Evolutionary conservation across 192 early-diverging fungal species (phyloP).

Genomic region (Pecoramyces ruminantium): DNA sequence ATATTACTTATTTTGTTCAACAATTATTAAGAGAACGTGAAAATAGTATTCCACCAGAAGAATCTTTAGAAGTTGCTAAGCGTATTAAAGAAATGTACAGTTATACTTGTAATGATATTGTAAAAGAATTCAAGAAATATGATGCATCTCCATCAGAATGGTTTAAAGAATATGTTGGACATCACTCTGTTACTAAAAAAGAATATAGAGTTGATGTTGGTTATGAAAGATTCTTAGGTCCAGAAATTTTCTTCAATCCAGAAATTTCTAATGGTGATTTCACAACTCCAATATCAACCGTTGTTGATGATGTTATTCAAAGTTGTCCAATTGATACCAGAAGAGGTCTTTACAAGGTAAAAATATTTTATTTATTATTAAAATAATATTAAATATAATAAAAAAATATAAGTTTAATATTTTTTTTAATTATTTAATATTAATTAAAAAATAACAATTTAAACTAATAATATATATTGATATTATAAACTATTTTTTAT

Average conservation of each 20-base stretch:
- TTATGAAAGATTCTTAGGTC: constrained; percentile 96
- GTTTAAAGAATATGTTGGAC: constrained; percentile 70
- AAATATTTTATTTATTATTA: background rate
- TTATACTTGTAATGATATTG: constrained; percentile 93
- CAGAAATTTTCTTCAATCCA: constrained; percentile 98
- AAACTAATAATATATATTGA: no score
- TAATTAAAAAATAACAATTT: no score
- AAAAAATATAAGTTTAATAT: no score
- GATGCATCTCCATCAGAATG: constrained; percentile 77
- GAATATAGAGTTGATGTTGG: constrained; percentile 90
- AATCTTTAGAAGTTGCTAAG: constrained; percentile 86
- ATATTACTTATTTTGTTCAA: constrained; percentile 95
- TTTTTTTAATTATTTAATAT: no score
- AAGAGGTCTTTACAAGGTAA: constrained; percentile 83
- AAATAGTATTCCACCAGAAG: constrained; percentile 87
- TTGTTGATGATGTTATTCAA: constrained; percentile 92
- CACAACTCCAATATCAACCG: constrained; percentile 83
- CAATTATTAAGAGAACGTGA: constrained; percentile 94
- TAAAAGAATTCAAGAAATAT: constrained; percentile 88
- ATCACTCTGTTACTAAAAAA: constrained; percentile 69
- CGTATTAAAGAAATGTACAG: constrained; percentile 93
- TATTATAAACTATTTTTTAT: no score
- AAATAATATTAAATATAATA: no score
- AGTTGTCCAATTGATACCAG: constrained; percentile 92
- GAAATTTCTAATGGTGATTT: constrained; percentile 95